phyloP scores from a whole-genome alignment of 306 rosid genomes.

The Mimosa bimucronata region DNA sequence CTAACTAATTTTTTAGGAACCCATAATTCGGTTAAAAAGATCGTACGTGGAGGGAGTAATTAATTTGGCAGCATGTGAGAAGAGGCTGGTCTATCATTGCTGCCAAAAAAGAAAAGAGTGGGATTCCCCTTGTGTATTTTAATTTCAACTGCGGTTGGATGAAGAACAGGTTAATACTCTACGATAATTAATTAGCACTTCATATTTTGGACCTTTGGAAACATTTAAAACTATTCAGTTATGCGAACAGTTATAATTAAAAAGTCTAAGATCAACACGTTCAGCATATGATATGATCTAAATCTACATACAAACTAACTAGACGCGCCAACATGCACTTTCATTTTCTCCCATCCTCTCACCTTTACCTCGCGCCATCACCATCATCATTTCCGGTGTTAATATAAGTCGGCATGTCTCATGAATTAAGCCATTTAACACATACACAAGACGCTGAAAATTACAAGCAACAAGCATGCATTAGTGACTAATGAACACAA shows the following conservation, averaged over 20 bases:
- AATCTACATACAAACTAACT: not conserved
- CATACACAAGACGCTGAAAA: slow-evolving; percentile 23
- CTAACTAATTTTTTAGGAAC: too few relatives aligned
- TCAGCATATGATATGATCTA: not conserved
- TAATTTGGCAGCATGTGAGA: not conserved
- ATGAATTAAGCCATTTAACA: not conserved
- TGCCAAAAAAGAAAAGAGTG: too few relatives aligned
- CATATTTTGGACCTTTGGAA: not conserved
- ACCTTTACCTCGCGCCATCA: not conserved
- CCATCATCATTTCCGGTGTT: not conserved
- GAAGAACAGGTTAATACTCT: not conserved
- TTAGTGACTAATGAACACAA: not conserved
- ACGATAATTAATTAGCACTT: not conserved
- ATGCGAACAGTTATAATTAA: not conserved
- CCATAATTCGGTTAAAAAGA: too few relatives aligned
- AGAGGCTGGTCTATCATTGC: not conserved
- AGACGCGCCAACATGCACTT: not conserved
- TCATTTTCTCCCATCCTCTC: not conserved
- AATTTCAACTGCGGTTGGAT: not conserved
- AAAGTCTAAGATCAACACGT: not conserved
- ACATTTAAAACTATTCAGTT: too few relatives aligned
- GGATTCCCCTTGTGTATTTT: not conserved
- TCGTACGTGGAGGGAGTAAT: too few relatives aligned
- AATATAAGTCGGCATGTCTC: not conserved
- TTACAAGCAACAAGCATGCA: not conserved